These are phyloP conservation scores for Ceratobasidium sp. DNA, from an alignment of 1,284 basidiomycete genomes.

Conservation along the genomic window DNA sequence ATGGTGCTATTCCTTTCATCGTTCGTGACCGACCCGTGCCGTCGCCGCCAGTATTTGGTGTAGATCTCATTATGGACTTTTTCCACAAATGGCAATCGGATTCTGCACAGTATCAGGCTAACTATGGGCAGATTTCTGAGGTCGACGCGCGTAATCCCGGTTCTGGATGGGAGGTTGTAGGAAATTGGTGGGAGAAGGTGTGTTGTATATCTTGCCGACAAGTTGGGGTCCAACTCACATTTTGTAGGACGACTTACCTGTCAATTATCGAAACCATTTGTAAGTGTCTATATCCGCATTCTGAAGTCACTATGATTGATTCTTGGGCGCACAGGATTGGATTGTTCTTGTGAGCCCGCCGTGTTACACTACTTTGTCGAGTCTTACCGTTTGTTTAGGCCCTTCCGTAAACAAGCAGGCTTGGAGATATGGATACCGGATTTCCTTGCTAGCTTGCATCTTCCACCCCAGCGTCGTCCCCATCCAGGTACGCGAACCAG, in stretches of 20 bases:
- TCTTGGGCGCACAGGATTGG: not conserved
- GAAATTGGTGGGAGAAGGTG: conserved; percentile 41
- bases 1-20: not conserved
- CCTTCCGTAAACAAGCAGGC: conserved; percentile 30
- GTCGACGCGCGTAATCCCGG: not conserved
- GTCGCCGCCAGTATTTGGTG: conserved; percentile 35
- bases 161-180: conserved; percentile 26
- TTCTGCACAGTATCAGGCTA: too few relatives aligned
- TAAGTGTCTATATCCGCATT: conserved; percentile 10
- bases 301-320: not conserved
- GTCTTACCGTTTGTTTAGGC: conserved; percentile 9
- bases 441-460: conserved; percentile 33
- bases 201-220: not conserved
- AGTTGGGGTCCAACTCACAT: not conserved
- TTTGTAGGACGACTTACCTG: conserved; percentile 31
- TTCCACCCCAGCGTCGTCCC: conserved; percentile 22
- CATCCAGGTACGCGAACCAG: conserved; percentile 26
- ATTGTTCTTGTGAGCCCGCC: conserved; percentile 13
- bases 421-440: conserved; percentile 43
- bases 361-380: not conserved
- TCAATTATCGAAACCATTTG: conserved; percentile 9
- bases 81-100: conserved; percentile 28
- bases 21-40: conserved; percentile 17
- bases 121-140: not conserved
- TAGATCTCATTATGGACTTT: conserved; percentile 23